These are phyloP conservation scores for Globisporangium lucens DNA, from an alignment of 352 stramenopile species.

Conservation along the genomic window DNA sequence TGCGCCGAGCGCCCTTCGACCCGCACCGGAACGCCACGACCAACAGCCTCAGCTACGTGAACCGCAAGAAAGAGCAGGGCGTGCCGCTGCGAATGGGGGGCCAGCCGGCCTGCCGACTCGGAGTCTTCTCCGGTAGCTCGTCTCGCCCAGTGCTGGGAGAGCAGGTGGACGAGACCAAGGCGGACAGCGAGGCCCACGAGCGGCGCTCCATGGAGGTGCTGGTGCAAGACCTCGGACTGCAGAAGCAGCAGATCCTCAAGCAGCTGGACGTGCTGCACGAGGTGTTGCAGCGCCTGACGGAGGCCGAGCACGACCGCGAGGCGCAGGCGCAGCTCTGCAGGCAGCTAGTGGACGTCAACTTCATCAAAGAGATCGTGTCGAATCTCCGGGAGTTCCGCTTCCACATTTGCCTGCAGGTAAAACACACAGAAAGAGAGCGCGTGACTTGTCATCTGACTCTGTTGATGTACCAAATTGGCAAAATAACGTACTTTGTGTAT, in stretches of 20 bases:
- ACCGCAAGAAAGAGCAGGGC: constrained; percentile 28
- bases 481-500: not conserved
- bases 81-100: constrained; percentile 25
- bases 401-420: constrained; percentile 43
- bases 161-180: constrained; percentile 19
- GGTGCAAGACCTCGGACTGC: constrained; percentile 30
- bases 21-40: constrained; percentile 19
- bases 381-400: constrained; percentile 72
- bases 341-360: constrained; percentile 40
- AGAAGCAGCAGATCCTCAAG: constrained; percentile 34
- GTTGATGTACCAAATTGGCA: not conserved
- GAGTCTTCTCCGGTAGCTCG: constrained; percentile 5
- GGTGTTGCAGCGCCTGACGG: constrained; percentile 36
- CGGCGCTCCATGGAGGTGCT: constrained; percentile 19
- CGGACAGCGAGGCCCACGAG: constrained; percentile 8
- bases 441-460: not conserved
- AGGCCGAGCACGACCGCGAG: constrained; percentile 19
- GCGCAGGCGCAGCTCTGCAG: constrained; percentile 27
- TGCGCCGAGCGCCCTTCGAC: constrained; percentile 19
- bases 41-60: constrained; percentile 29
- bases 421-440: not conserved
- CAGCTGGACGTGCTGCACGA: constrained; percentile 35
- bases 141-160: constrained; percentile 14
- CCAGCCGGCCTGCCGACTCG: constrained; percentile 15
- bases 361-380: constrained; percentile 35